These are phyloP conservation scores for Zalerion maritima DNA, from an alignment of 495 filamentous ascomycete species.

Conservation along the genomic window DNA sequence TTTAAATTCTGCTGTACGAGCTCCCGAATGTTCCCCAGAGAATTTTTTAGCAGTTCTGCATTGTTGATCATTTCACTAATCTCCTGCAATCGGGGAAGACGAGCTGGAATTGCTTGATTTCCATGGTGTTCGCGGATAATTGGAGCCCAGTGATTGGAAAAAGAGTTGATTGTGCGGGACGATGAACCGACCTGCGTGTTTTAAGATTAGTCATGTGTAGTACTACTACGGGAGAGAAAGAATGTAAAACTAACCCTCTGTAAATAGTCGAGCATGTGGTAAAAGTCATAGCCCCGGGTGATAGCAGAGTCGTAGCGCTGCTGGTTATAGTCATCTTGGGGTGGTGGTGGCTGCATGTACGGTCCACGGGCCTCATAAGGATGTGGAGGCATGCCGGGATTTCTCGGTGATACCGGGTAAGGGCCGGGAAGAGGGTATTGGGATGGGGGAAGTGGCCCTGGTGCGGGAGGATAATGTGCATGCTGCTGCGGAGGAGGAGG, in stretches of 20 bases:
- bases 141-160: slow-evolving; percentile 31
- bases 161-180: slow-evolving; percentile 28
- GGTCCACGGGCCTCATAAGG: slow-evolving; percentile 26
- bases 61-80: slow-evolving; percentile 24
- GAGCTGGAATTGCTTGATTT: slow-evolving; percentile 28
- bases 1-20: slow-evolving; percentile 24
- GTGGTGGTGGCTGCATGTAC: slow-evolving; percentile 20
- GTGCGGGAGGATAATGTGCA: slow-evolving; percentile 19
- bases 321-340: slow-evolving; percentile 20
- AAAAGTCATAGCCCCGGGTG: slow-evolving; percentile 26
- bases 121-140: slow-evolving; percentile 35
- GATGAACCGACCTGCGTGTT: slow-evolving; percentile 24
- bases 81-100: slow-evolving; percentile 31
- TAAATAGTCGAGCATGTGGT: slow-evolving; percentile 27
- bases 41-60: slow-evolving; percentile 20
- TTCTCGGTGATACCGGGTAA: slow-evolving; percentile 25
- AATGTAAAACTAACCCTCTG: slow-evolving; percentile 19
- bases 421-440: slow-evolving; percentile 27
- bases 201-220: slow-evolving; percentile 11
- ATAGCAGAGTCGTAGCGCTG: slow-evolving; percentile 23
- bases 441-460: slow-evolving; percentile 23
- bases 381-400: slow-evolving; percentile 17
- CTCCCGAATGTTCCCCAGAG: slow-evolving; percentile 31
- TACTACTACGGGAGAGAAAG: neutral
- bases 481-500: slow-evolving; percentile 16